phyloP scores from a whole-genome alignment of 148 eudicot genomes.

The Euryodendron excelsum region DNA sequence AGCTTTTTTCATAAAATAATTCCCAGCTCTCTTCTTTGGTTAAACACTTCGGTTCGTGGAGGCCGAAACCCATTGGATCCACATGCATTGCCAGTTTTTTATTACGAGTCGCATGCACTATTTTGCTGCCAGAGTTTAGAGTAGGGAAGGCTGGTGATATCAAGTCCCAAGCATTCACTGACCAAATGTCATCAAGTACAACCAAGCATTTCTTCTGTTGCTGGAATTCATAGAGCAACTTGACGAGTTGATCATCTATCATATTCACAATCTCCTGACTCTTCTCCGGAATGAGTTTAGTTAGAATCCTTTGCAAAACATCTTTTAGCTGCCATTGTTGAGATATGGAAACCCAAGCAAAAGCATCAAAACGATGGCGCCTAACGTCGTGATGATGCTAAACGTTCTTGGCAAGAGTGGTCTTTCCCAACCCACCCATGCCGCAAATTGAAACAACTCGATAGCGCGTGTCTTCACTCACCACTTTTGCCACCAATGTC shows the following conservation, averaged over 20 bases:
- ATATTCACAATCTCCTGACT: not conserved
- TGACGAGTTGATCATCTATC: not conserved
- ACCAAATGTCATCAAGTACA: conserved; percentile 42
- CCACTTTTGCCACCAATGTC: not conserved
- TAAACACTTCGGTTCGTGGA: conserved; percentile 17
- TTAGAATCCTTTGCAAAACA: not conserved
- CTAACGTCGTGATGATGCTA: not conserved
- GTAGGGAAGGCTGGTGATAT: conserved; percentile 24
- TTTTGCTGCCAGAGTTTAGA: conserved; percentile 13
- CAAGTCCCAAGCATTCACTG: conserved; percentile 25
- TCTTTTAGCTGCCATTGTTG: not conserved
- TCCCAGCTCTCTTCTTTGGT: conserved; percentile 32
- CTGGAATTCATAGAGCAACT: not conserved
- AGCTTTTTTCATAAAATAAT: conserved; percentile 29
- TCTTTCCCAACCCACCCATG: conserved; percentile 20
- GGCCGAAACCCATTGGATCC: not conserved
- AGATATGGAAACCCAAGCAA: conserved; percentile 16
- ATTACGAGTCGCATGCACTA: conserved; percentile 38
- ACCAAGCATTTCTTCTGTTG: conserved; percentile 35
- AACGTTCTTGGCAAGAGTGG: not conserved
- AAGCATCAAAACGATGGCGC: not conserved
- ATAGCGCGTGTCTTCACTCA: not conserved
- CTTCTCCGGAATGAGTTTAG: not conserved
- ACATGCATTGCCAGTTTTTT: not conserved
- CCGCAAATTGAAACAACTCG: conserved; percentile 11